Evolutionary conservation across 352 stramenopile genomes (phyloP).

Genomic region (Pythium rishiriense): DNA sequence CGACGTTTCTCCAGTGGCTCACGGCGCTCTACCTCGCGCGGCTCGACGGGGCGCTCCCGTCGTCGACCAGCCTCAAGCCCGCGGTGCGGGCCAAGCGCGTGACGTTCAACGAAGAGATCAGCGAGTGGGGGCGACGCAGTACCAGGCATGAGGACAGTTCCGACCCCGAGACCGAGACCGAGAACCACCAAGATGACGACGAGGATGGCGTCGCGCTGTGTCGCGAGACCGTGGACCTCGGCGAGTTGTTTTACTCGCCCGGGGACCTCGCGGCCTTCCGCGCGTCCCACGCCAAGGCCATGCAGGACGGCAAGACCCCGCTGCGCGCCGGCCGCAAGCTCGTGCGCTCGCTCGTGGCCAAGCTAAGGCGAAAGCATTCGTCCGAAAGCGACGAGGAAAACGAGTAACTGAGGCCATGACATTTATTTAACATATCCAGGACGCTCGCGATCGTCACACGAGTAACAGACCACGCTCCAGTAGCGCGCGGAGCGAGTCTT

Average conservation of each 20-base stretch:
- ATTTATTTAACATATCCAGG: too few species aligned
- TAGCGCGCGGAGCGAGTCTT: too few species aligned
- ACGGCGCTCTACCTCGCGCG: conserved; percentile 27
- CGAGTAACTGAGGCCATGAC: too few species aligned
- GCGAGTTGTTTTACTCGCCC: conserved; percentile 21
- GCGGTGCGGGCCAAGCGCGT: conserved; percentile 19
- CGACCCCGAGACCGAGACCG: neutral
- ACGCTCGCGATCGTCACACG: too few species aligned
- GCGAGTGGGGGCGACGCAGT: neutral
- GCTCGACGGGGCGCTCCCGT: too few species aligned
- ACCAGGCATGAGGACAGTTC: neutral
- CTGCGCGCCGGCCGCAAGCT: conserved; percentile 2
- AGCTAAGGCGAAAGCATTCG: neutral
- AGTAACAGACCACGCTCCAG: too few species aligned
- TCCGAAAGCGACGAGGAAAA: neutral
- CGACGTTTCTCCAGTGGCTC: conserved; percentile 27
- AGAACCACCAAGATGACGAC: neutral
- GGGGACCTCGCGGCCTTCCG: conserved; percentile 18
- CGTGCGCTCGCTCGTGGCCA: conserved; percentile 11
- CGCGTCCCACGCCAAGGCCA: neutral
- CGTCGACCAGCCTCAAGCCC: too few species aligned
- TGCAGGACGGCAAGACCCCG: neutral
- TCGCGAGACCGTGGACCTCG: conserved; percentile 1
- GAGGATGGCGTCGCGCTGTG: neutral
- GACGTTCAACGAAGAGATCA: conserved; percentile 25